Base-by-base conservation (phyloP, 2,329 filamentous ascomycete species). In the Hypoxylon sp. region DNA sequence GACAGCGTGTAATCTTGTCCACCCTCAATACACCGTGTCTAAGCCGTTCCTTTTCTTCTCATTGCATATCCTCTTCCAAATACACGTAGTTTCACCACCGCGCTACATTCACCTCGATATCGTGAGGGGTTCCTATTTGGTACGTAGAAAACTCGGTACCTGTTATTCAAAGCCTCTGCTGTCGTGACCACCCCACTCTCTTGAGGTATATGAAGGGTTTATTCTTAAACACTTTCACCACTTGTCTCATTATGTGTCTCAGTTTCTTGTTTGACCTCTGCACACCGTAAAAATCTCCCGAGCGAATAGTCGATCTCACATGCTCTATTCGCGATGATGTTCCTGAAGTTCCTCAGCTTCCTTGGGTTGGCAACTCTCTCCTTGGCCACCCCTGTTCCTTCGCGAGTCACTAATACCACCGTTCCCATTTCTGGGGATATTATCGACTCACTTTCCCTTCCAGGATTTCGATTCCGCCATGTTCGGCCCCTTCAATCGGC, bases 401-500 rank as follows among this genome's bases (percentile, higher is more conserved):
- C 22, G 8, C 52, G 18, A 4, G 4, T 28, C 14, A 4, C 24
- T 2, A 16, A 26, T 16, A 33, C 9, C 6, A n/a, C 28, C n/a
- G 36, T n/a, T 30, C 12, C 50, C 12, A 18, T 14, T 33, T 26
- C 26, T 8, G 50, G 20, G 0, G 46, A 50, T 2, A 18, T 67
- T 32, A 26, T 57, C 28, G 45, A 61, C 16, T 65, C 66, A 2
- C 61, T 69, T 26, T 64, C 68, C 14, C 52, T 67, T 48, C 68
- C 68, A 2, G 66, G 68, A 7, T 56, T 70, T 12, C 63, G 64
- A 40, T 64, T 70, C 18, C 66, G 64, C 16, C 56, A 42, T 22
- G 65, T 57, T 26, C 33, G 45, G 12, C 65, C 66, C 20, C 42
- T 65, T 3, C 22, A 44, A 22, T 16, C 50, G 14, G 20, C 11